Base-by-base conservation (phyloP, 2,329 filamentous ascomycete species). In the Exophiala dermatitidis region DNA sequence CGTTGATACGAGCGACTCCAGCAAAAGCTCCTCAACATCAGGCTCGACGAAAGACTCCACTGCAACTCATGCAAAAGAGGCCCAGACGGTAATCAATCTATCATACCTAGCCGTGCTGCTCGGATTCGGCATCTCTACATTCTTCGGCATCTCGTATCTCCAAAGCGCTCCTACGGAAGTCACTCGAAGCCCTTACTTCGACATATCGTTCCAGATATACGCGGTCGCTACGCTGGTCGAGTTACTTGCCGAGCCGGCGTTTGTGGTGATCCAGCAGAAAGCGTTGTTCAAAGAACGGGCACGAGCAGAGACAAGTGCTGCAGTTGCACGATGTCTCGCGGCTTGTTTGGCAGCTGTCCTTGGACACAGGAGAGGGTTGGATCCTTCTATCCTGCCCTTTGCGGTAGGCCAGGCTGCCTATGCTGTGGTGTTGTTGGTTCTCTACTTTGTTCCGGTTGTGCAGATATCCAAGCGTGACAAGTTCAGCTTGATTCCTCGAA, bases 341-440 rank as follows among this genome's bases (percentile, higher is more conserved):
- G 93, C 90, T 0, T 90, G 93, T 58, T 80, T 74, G 0, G 73
- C 80, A 1, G 89, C 86, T 1, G 43, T 62, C 0, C 3, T 57
- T 26, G 83, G 82, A 1, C 77, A 79, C 41, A 70, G 64, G 50
- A 65, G 62, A 10, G 72, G 73, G 1, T 58, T 74, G 19, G 77
- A 85, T 53, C 66, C 87, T 1, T 91, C 90, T 4, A 85, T 90
- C 1, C 71, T 97, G 45, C 90, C 93, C 0, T 97, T 97, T 69
- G 93, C 91, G 0, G 71, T 90, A 9, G 94, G 93, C 7, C 90
- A 97, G 69, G 69, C 91, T 32, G 79, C 78, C 6, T 96, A 95
- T 69, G 85, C 88, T 0, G 34, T 77, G 4, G 75, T 80, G 0
- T 72, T 97, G 10, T 72, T 91, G 1, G 66, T 76, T 3, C 81